phyloP scores from a whole-genome alignment of 2,329 filamentous ascomycete genomes.

The Alternaria ventricosa region DNA sequence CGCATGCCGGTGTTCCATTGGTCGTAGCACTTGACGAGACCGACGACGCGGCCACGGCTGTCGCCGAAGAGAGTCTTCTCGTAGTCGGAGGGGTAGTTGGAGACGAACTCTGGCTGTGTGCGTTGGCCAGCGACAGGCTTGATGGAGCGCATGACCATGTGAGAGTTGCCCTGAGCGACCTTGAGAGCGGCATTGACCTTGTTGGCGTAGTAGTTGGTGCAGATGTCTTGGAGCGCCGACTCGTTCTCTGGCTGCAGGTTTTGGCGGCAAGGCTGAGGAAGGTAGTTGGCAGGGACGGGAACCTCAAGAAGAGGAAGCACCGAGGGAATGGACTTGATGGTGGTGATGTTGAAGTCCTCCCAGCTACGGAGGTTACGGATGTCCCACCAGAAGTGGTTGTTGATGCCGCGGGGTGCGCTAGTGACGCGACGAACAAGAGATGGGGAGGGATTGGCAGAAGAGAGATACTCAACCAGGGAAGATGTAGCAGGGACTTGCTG shows the following conservation, averaged over 20 bases:
- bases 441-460: slow-evolving; percentile 78
- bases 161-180: slow-evolving; percentile 73
- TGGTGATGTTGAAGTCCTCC: slow-evolving; percentile 76
- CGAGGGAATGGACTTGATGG: slow-evolving; percentile 75
- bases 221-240: slow-evolving; percentile 74
- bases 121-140: slow-evolving; percentile 51
- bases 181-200: slow-evolving; percentile 86
- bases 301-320: slow-evolving; percentile 72
- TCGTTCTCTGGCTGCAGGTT: slow-evolving; percentile 80
- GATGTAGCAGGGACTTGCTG: slow-evolving; percentile 58
- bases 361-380: slow-evolving; percentile 85
- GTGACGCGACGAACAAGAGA: slow-evolving; percentile 81
- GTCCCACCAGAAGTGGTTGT: slow-evolving; percentile 95
- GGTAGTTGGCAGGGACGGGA: slow-evolving; percentile 65
- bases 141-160: slow-evolving; percentile 57
- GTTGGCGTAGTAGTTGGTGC: slow-evolving; percentile 78
- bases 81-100: slow-evolving; percentile 63
- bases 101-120: slow-evolving; percentile 70
- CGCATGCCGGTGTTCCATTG: slow-evolving; percentile 97
- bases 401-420: slow-evolving; percentile 70
- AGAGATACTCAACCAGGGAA: slow-evolving; percentile 79
- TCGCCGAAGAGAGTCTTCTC: slow-evolving; percentile 58
- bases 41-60: slow-evolving; percentile 69
- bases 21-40: slow-evolving; percentile 90
- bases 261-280: slow-evolving; percentile 64